phyloP scores from a whole-genome alignment of 805 yeast species.

The Barnettozyma botsteinii region DNA sequence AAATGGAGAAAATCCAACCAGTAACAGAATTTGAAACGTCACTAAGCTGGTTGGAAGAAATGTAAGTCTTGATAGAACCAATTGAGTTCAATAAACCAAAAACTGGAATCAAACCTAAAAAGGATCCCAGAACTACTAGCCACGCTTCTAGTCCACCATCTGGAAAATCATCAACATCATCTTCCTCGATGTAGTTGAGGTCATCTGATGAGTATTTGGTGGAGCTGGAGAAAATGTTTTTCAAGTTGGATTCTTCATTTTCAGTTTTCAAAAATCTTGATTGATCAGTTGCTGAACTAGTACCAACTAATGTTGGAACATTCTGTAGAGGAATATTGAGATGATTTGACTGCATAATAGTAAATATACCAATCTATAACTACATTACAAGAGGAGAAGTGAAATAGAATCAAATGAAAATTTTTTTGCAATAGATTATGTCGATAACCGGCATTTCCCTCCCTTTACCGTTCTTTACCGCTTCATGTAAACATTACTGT shows the following conservation, averaged over 20 bases:
- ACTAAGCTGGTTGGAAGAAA: slow-evolving; percentile 47
- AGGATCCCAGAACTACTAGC: slow-evolving; percentile 53
- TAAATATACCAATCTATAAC: too few relatives aligned
- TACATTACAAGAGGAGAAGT: too few relatives aligned
- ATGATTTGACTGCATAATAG: too few relatives aligned
- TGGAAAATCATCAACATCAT: slow-evolving; percentile 28
- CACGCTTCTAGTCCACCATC: slow-evolving; percentile 58
- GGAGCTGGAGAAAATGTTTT: slow-evolving; percentile 10
- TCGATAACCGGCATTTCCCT: not conserved
- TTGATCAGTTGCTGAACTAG: slow-evolving; percentile 8
- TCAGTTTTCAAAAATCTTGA: slow-evolving; percentile 2
- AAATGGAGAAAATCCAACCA: slow-evolving; percentile 61
- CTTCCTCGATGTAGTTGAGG: slow-evolving; percentile 13
- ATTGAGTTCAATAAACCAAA: slow-evolving; percentile 56
- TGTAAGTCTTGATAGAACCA: slow-evolving; percentile 63
- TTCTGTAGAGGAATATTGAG: not conserved
- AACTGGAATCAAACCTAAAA: slow-evolving; percentile 50
- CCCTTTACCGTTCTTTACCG: not conserved
- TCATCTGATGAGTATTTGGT: slow-evolving; percentile 3
- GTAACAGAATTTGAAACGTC: slow-evolving; percentile 45
- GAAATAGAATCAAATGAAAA: not conserved
- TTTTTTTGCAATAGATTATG: not conserved
- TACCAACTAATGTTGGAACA: not conserved
- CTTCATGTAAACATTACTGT: too few relatives aligned
- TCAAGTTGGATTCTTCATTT: not conserved